Conservation (phyloP, 1,284 basidiomycete genomes). For the Athelia psychrophila region DNA sequence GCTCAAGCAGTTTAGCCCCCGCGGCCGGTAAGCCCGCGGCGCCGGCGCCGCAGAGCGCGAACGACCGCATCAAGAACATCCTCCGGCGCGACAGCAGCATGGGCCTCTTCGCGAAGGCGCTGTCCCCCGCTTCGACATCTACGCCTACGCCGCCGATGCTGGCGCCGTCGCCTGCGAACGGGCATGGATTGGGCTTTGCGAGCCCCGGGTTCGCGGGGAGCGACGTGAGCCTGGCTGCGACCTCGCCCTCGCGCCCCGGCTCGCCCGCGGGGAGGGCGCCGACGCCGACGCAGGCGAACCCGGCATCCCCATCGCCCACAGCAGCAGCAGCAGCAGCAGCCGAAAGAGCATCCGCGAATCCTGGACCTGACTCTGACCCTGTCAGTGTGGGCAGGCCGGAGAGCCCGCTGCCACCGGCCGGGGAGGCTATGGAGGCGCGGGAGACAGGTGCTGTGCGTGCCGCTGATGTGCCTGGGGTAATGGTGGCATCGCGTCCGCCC, state of each 20-base stretch:
- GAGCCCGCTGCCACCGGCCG: not conserved
- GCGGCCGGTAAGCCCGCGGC: not conserved
- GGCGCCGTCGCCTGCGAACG: not conserved
- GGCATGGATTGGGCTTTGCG: not conserved
- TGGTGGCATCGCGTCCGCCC: too few species aligned
- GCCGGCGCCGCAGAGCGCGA: constrained; percentile 23
- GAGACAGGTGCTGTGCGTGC: too few species aligned
- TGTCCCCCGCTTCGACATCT: constrained; percentile 33
- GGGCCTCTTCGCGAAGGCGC: constrained; percentile 38
- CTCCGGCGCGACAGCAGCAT: constrained; percentile 24
- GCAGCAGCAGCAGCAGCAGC: too few species aligned
- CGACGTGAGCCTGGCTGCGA: not conserved
- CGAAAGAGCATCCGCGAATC: not conserved
- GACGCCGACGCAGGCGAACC: constrained; percentile 11
- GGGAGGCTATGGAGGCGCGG: not conserved
- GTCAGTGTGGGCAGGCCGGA: not conserved
- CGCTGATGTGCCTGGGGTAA: too few species aligned
- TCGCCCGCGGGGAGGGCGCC: not conserved
- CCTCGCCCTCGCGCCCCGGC: constrained; percentile 1
- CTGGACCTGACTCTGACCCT: too few species aligned
- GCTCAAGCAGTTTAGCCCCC: constrained; percentile 14
- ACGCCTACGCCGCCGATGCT: constrained; percentile 10
- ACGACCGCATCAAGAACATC: constrained; percentile 40
- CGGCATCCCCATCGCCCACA: constrained; percentile 2
- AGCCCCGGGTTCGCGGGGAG: too few species aligned